Evolutionary conservation across 192 early-diverging fungal genomes (phyloP), one percentile per base, ranked within the genome.

Genomic region (Thoreauomyces humboldtii): DNA sequence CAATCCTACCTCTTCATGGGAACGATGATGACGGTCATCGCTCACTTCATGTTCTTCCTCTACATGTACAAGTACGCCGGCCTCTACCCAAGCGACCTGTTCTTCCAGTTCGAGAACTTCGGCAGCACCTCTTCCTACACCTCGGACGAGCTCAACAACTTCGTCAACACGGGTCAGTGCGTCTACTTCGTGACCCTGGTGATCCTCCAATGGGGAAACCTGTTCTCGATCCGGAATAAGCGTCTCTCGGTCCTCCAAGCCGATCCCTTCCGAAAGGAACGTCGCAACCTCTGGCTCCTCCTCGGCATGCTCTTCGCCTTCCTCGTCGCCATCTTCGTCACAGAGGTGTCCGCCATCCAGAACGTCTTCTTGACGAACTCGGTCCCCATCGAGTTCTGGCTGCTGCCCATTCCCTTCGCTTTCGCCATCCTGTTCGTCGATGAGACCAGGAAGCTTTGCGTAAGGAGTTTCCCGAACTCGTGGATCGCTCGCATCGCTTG

Each of bases 1-100:
- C 89, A 92, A 34, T 85, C 88, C 9, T 96, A 93, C 75, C 72
- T 86, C 4, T 91, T 92, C 59, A 82, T 92, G 59, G 91, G 92
- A 7, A 47, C 85, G 17, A 77, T 88, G 53, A 81, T 89, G 80
- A 77, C 78, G 37, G 28, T 88, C 17, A 81, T 80, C 32, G 88
- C 87, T 36, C 80, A 84, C 59, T 72, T 76, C 24, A 87, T 90
- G 77, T 91, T 86, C 69, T 93, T 88, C 60, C 57, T 84, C 29
- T 93, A 87, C 71, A 73, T 89, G 52, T 77, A 73, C 28, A 34
- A 75, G 48, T 76, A 83, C 54, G 83, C 77, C 37, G 87, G 87
- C 5, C 76, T 93, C 45, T 54, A 45, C 0, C 77, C 75, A n/a
- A 9, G 52, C 3, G 91, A 88, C 63, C 58, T 88, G 31, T 69